Base-by-base conservation (phyloP, 257 asterid genomes). In the Solanum pennellii region DNA sequence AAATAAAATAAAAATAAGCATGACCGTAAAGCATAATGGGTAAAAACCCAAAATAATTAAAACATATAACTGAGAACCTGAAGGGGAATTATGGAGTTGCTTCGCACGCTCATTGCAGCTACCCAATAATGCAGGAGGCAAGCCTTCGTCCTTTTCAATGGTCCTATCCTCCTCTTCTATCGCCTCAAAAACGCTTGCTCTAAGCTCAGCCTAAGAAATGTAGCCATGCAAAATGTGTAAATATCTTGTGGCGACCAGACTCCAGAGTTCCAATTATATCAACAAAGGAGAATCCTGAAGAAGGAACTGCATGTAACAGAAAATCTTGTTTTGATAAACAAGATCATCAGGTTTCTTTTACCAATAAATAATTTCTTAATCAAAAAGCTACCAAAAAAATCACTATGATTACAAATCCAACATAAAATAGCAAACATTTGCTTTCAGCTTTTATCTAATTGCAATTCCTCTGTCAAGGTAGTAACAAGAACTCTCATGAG, bases 121-220 rank as follows among this genome's bases (percentile, higher is more conserved):
- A 89, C 98, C 99, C 91, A 97, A 86, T 79, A 97, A 94, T 11
- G 99, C 98, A 90, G 96, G 94, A 86, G 99, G 98, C 87, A 95
- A 92, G 71, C 94, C 95, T 87, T 97, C 95, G 4, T 95, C 99
- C 79, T 91, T 93, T 85, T 94, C 98, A 68, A 94, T 88, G 9
- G 89, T 95, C 87, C 89, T 92, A 90, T 97, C 99, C 92, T 97
- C 99, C 88, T 95, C 99, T 89, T 97, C 99, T 37, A 97, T 97
- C 2, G 99, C 98, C 92, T 97, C 98, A 86, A 97, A 97, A 31
- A 97, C 99, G 89, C 99, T 95, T 90, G 99, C 98, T 91, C 99
- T 93, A 83, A 97, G 91, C 86, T 95, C 99, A 62, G 99, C 99
- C 99, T 95, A 88, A 86, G 7, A 87, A 86, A 86, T 88, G 65